Evolutionary conservation across 108 stramenopile species (phyloP).

Genomic region (Fragilaria crotonensis): DNA sequence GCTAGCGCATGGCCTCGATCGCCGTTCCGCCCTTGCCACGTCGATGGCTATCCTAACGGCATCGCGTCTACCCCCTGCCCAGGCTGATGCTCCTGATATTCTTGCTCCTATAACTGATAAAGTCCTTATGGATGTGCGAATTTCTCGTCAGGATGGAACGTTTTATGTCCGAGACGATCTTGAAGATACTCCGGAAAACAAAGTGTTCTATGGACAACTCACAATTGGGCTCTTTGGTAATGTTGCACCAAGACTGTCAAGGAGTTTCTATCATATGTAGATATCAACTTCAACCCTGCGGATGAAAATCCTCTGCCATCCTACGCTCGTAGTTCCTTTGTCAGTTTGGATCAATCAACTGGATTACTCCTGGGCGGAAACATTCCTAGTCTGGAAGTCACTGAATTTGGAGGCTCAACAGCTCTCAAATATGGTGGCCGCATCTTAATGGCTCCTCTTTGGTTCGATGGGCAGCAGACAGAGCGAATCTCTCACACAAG

Average conservation of each 20-base stretch:
- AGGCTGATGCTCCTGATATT: neutral
- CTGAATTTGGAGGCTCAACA: conserved; percentile 43
- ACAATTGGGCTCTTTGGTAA: conserved; percentile 66
- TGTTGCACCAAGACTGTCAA: conserved; percentile 48
- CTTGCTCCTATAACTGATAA: conserved; percentile 44
- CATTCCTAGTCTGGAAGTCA: conserved; percentile 62
- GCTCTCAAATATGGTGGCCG: conserved; percentile 61
- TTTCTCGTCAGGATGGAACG: conserved; percentile 71
- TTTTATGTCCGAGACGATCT: conserved; percentile 66
- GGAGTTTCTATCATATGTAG: conserved; percentile 63
- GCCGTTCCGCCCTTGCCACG: no score
- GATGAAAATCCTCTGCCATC: conserved; percentile 60
- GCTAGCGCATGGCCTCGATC: no score
- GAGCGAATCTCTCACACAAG: conserved; percentile 33
- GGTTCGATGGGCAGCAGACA: conserved; percentile 38
- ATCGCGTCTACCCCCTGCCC: neutral
- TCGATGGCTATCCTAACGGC: no score
- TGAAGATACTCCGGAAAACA: conserved; percentile 42
- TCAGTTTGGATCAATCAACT: conserved; percentile 49
- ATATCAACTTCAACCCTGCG: conserved; percentile 8
- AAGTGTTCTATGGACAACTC: conserved; percentile 50
- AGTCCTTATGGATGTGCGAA: conserved; percentile 69
- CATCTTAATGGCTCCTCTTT: conserved; percentile 59
- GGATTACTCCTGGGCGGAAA: conserved; percentile 63
- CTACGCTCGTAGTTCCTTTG: conserved; percentile 52